Evolutionary conservation across 176 grass and related monocot genomes (phyloP).

Genomic region (Pontederia crassipes): DNA sequence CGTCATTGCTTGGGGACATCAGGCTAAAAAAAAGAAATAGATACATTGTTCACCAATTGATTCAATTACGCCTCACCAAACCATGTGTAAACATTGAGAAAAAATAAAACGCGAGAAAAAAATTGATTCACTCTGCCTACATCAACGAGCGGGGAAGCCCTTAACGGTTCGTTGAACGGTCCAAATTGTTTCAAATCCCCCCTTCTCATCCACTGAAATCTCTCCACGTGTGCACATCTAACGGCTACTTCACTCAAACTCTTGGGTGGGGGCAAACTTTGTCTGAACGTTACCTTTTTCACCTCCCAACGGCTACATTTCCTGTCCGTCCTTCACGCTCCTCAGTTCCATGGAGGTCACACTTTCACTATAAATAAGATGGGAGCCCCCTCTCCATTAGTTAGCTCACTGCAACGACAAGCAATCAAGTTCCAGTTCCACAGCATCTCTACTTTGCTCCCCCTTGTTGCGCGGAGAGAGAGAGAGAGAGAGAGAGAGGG

Average conservation of each 20-base stretch:
- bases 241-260: constrained; percentile 9
- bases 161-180: not conserved
- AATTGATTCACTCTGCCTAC: not conserved
- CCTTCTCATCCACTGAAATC: not conserved
- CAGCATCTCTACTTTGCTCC: no score
- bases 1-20: no score
- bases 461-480: not conserved
- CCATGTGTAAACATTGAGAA: no score
- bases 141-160: not conserved
- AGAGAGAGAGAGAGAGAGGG: no score
- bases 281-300: not conserved
- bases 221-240: not conserved
- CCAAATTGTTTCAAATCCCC: not conserved
- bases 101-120: not conserved
- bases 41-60: no score
- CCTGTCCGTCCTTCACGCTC: not conserved
- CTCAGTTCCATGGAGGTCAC: not conserved
- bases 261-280: not conserved
- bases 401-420: no score
- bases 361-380: not conserved
- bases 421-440: no score
- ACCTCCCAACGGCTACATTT: constrained; percentile 8
- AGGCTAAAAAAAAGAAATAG: no score
- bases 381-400: no score
- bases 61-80: no score